These are phyloP conservation scores for Cunninghamia lanceolata DNA, from an alignment of 75 land plant species.

Conservation along the genomic window DNA sequence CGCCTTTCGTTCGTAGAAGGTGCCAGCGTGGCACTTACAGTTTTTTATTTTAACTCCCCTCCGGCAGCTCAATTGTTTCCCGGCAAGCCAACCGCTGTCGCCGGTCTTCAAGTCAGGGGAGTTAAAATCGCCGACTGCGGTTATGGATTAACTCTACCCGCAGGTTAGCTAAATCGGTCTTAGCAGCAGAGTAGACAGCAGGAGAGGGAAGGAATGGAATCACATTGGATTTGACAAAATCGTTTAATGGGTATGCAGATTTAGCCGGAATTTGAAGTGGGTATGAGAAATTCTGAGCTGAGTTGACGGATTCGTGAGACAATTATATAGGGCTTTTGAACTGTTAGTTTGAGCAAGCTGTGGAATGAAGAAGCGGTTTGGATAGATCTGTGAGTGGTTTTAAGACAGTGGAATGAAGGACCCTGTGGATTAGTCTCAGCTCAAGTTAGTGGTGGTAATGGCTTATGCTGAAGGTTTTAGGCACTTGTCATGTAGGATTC, in stretches of 20 bases:
- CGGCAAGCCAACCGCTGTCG: constrained; percentile 10
- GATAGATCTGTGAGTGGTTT: constrained; percentile 1
- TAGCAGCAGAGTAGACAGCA: neutral
- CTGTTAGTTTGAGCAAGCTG: neutral
- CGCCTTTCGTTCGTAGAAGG: neutral
- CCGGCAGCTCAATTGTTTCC: constrained; percentile 8
- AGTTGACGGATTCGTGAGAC: constrained; percentile 1
- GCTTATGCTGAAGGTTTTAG: neutral
- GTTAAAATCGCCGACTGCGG: neutral
- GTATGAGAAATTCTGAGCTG: constrained; percentile 5
- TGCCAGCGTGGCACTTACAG: constrained; percentile 12
- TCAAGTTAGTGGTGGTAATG: constrained; percentile 16
- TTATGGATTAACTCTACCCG: neutral
- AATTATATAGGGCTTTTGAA: neutral
- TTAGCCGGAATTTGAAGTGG: neutral
- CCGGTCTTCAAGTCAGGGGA: neutral
- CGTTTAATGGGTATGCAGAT: neutral
- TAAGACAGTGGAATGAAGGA: neutral
- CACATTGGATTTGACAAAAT: neutral
- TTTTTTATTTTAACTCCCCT: neutral
- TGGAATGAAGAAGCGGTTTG: neutral
- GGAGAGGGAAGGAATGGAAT: neutral
- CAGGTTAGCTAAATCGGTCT: neutral
- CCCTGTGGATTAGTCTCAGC: neutral
- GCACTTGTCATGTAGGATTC: constrained; percentile 1